Percentiles rank a stretch among this genome's conserved stretches.
These are phyloP conservation scores for Chlorella sorokiniana DNA, from an alignment of 139 green algal genomes.

Conservation along the genomic window DNA sequence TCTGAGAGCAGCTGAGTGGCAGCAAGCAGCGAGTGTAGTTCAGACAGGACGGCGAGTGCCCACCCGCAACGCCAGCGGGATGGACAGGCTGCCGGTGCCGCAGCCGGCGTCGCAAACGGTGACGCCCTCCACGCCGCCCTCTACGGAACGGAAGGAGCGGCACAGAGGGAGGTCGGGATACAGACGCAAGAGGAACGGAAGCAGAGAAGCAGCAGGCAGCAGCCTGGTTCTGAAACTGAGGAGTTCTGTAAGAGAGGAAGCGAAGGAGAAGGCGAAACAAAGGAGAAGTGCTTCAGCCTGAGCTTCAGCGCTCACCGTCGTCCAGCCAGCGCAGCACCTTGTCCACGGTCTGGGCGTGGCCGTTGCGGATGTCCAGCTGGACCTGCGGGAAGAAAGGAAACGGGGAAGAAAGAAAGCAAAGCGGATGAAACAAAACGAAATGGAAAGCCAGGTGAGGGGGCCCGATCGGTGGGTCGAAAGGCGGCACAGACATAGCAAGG, in stretches of 20 bases:
- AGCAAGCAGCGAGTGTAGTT: not conserved
- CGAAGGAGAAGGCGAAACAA: not conserved
- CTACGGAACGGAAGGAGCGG: conserved; percentile 46
- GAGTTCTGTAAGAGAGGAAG: no score
- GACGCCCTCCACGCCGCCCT: conserved; percentile 77
- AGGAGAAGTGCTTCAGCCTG: not conserved
- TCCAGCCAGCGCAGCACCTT: conserved; percentile 74
- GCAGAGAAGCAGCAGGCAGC: no score
- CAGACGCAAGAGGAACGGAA: no score
- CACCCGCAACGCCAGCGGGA: conserved; percentile 78
- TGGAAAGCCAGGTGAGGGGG: not conserved
- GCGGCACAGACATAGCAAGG: no score
- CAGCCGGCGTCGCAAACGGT: conserved; percentile 92
- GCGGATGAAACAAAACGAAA: no score
- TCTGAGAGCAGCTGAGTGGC: not conserved
- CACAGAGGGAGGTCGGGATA: not conserved
- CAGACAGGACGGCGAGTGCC: not conserved
- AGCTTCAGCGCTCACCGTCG: not conserved
- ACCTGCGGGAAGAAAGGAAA: conserved; percentile 65
- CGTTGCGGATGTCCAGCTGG: conserved; percentile 94
- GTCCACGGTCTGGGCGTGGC: conserved; percentile 96
- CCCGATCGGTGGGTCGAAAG: no score
- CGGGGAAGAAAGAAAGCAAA: not conserved
- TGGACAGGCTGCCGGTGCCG: conserved; percentile 87
- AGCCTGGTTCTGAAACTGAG: no score